Conservation (phyloP, 495 filamentous ascomycete genomes). For the Aspergillus leporis region DNA sequence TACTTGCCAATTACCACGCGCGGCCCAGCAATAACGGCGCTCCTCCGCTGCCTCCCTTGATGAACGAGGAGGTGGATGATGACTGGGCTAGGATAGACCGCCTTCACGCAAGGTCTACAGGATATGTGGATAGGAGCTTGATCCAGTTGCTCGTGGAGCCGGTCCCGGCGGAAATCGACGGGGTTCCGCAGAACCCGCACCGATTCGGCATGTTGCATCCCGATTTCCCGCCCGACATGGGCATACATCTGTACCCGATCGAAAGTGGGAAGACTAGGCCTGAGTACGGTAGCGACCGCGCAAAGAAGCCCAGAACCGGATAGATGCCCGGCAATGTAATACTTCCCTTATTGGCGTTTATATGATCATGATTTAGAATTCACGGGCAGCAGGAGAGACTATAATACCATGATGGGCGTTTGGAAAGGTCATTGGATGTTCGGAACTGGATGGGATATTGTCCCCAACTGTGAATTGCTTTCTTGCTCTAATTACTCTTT, state of each 20-base stretch:
- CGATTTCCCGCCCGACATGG: conserved; percentile 40
- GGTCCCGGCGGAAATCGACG: conserved; percentile 32
- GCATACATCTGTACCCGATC: conserved; percentile 39
- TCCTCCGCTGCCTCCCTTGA: conserved; percentile 51
- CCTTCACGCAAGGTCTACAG: conserved; percentile 32
- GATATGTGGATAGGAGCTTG: conserved; percentile 42
- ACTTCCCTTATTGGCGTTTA: conserved; percentile 5
- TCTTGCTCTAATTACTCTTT: neutral
- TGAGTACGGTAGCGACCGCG: neutral
- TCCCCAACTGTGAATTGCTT: neutral
- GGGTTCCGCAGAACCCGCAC: conserved; percentile 35
- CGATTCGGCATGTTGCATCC: conserved; percentile 42
- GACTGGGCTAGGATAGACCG: conserved; percentile 60
- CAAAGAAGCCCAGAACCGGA: conserved; percentile 1
- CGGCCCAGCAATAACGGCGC: conserved; percentile 45
- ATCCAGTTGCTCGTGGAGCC: conserved; percentile 38
- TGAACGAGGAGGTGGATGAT: conserved; percentile 57
- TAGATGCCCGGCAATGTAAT: neutral
- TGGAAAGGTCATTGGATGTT: conserved; percentile 2
- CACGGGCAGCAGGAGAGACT: conserved; percentile 4
- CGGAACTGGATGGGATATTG: neutral
- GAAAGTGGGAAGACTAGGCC: conserved; percentile 7
- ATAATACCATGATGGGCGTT: conserved; percentile 6
- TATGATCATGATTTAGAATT: conserved; percentile 6
- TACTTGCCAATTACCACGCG: conserved; percentile 51